Base-by-base conservation (phyloP, 1,284 basidiomycete species). In the Sporisorium sorghi region DNA sequence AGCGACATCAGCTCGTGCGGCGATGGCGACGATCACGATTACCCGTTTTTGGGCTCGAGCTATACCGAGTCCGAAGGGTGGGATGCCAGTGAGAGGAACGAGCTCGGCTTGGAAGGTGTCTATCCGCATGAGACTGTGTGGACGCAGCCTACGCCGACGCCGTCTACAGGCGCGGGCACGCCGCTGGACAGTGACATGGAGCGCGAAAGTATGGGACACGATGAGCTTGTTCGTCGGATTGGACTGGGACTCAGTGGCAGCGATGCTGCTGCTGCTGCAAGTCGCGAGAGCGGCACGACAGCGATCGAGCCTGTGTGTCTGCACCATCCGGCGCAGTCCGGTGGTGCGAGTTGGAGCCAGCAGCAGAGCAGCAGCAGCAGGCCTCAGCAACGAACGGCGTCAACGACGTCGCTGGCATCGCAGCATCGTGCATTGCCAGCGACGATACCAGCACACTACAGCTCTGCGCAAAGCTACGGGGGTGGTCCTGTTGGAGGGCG, bases 111-210 rank as follows among this genome's bases (percentile, higher is more conserved):
- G n/a, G 53, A 67, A 50, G 68, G 73, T 23, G 64, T 69, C n/a
- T 69, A 71, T 52, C 69, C 73, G n/a, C 68, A 68, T 33, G 68
- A 76, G 42, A 72, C 65, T 0, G 32, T 72, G 5, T 76, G 73
- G 73, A 44, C 57, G 9, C 43, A 65, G 47, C 57, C 64, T 1
- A 72, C 68, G 7, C 68, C 73, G 21, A 72, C 73, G 14, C 68
- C 68, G 21, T 66, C 64, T 26, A 76, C 68, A 12, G 73, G 73
- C 21, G 24, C 40, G 9, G 60, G 64, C 8, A 72, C 73, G n/a
- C 73, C 69, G 3, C n/a, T 63, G n/a, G 57, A 51, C 30, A 66
- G 56, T 35, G 68, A 64, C 32, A 26, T 33, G 43, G 63, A 62
- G 17, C 32, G 8, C 11, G 44, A 54, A 6, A 58, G 58, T n/a